Conservation (phyloP, 305 asterid species). For the Fraxinus platypoda region DNA sequence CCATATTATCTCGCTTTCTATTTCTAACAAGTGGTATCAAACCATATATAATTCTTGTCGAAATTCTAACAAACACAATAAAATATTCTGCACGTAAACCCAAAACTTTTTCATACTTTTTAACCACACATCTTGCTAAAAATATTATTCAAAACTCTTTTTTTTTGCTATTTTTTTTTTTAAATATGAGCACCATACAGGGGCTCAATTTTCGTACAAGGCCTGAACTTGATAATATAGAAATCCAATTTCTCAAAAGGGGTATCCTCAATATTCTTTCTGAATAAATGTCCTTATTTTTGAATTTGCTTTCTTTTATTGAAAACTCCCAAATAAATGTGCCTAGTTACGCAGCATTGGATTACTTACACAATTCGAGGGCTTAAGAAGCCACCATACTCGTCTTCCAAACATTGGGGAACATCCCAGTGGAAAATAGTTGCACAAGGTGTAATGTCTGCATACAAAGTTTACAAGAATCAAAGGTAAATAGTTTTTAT, state of each 20-base stretch:
- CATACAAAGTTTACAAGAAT: not conserved
- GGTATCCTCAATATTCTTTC: not conserved
- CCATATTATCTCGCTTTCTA: too few relatives aligned
- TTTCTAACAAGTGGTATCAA: too few relatives aligned
- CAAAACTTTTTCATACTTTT: too few relatives aligned
- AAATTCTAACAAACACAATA: too few relatives aligned
- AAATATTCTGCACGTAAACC: too few relatives aligned
- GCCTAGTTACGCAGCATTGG: not conserved
- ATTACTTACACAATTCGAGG: conserved; percentile 9
- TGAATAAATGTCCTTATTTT: not conserved
- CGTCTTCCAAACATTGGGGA: conserved; percentile 11
- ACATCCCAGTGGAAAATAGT: conserved; percentile 16
- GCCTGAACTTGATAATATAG: not conserved
- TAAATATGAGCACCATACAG: too few relatives aligned
- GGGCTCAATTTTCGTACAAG: not conserved
- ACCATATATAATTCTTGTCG: too few relatives aligned
- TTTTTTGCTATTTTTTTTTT: too few relatives aligned
- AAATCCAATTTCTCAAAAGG: not conserved
- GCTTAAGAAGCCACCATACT: conserved; percentile 13
- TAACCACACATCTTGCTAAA: too few relatives aligned
- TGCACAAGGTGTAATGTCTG: conserved; percentile 16
- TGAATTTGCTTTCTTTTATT: not conserved
- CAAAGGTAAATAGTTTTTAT: not conserved
- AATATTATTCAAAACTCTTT: too few relatives aligned
- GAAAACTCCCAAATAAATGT: not conserved